phyloP scores from a whole-genome alignment of 2,329 filamentous ascomycete species.

The Diaporthe aspalathi region DNA sequence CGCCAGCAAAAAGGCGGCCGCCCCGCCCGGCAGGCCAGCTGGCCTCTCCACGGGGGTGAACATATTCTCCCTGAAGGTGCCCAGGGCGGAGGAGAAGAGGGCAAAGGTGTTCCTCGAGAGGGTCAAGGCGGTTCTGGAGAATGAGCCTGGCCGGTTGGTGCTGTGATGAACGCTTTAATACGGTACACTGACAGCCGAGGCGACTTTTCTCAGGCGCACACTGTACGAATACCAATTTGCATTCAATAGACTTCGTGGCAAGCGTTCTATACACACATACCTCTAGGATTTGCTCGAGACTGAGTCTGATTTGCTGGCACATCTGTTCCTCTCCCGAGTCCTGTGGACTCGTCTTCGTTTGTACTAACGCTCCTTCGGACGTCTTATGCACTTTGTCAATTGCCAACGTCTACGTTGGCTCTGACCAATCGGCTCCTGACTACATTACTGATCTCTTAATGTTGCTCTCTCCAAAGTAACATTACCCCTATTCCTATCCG shows the following conservation, averaged over 20 bases:
- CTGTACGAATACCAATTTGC: conserved; percentile 33
- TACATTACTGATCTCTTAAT: background rate
- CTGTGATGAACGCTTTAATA: conserved; percentile 55
- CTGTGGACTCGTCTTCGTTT: background rate
- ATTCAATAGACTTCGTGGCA: conserved; percentile 33
- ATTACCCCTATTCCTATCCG: background rate
- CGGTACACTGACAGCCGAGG: background rate
- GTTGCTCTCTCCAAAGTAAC: background rate
- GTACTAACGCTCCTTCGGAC: background rate
- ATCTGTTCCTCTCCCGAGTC: background rate
- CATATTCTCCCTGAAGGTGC: conserved; percentile 84
- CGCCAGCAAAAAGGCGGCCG: conserved; percentile 44
- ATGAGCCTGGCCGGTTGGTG: conserved; percentile 81
- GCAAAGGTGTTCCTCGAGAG: conserved; percentile 86
- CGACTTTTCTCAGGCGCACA: conserved; percentile 3
- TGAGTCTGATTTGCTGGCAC: background rate
- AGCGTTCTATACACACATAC: background rate
- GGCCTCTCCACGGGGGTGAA: conserved; percentile 70
- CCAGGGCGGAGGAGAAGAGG: conserved; percentile 82
- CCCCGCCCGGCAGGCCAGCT: conserved; percentile 54
- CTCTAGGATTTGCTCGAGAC: background rate
- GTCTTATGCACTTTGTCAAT: background rate
- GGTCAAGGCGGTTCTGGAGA: conserved; percentile 85
- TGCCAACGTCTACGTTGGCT: too few species aligned
- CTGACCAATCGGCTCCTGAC: conserved; percentile 4